Percentiles rank a stretch among this genome's conserved stretches.
Conservation (phyloP, 345 rosid species). For the Acer saccharum region DNA sequence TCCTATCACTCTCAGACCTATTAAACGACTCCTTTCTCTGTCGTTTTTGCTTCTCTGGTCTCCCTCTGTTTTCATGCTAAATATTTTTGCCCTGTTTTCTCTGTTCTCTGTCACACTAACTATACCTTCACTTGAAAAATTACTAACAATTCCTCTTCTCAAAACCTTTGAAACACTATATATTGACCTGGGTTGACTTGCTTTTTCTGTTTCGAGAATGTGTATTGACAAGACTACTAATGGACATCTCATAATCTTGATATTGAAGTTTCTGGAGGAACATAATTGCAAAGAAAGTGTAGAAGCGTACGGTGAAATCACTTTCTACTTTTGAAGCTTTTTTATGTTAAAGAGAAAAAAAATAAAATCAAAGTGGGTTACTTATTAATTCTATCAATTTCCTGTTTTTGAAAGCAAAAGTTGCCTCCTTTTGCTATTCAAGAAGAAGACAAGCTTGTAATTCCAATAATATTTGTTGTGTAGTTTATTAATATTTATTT, state of each 20-base stretch:
- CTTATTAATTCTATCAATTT: too few relatives aligned
- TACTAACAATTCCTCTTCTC: not conserved
- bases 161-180: not conserved
- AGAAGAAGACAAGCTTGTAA: too few relatives aligned
- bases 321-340: not conserved
- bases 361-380: too few relatives aligned
- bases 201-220: not conserved
- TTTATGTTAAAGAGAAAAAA: too few relatives aligned
- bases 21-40: not conserved
- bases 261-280: conserved; percentile 7
- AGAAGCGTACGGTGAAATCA: not conserved
- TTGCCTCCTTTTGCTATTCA: not conserved
- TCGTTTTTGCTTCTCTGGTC: not conserved
- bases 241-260: conserved; percentile 9
- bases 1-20: not conserved
- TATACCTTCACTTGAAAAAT: not conserved
- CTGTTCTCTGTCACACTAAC: not conserved
- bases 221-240: not conserved
- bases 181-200: not conserved
- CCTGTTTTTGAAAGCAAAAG: not conserved
- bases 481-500: not conserved
- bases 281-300: conserved; percentile 7
- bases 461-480: too few relatives aligned
- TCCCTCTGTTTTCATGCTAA: not conserved
- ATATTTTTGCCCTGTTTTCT: not conserved